phyloP scores from a whole-genome alignment of 1,284 basidiomycete species.

The Tilletia setariae region DNA sequence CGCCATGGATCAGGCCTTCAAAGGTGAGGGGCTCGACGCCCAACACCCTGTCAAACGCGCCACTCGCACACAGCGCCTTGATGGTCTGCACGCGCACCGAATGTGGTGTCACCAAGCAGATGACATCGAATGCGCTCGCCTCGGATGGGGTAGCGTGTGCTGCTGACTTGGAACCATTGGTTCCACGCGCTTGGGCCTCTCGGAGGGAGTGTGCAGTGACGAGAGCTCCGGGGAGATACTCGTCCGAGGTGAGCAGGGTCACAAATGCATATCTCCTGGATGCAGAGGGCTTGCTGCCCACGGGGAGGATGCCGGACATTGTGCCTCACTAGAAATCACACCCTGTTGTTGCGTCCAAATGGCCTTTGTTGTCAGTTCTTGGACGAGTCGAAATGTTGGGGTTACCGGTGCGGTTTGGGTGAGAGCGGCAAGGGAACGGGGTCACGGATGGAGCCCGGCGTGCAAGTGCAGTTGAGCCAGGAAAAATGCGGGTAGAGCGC shows the following conservation, averaged over 20 bases:
- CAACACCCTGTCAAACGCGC: constrained; percentile 77
- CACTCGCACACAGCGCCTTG: constrained; percentile 66
- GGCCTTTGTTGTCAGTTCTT: too few relatives aligned
- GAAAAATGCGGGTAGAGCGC: too few relatives aligned
- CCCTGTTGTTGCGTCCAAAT: too few relatives aligned
- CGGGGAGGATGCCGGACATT: too few relatives aligned
- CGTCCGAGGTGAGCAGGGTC: constrained; percentile 82
- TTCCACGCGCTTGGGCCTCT: constrained; percentile 27
- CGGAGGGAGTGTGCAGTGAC: constrained; percentile 72
- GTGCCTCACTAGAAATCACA: too few relatives aligned
- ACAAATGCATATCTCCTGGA: constrained; percentile 62
- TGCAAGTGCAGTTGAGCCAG: too few relatives aligned
- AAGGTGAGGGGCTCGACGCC: constrained; percentile 66
- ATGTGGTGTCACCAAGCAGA: constrained; percentile 89
- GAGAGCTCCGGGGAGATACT: constrained; percentile 87
- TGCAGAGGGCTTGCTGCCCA: constrained; percentile 14
- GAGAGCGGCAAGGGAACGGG: too few relatives aligned
- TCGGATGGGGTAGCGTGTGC: constrained; percentile 57
- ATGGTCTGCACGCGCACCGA: constrained; percentile 82
- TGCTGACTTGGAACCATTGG: constrained; percentile 16
- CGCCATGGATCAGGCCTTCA: constrained; percentile 25
- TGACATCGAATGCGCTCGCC: constrained; percentile 62
- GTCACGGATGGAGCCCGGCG: too few relatives aligned
- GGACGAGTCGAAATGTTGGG: too few relatives aligned
- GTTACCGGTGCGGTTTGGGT: too few relatives aligned